Base-by-base conservation (phyloP, 768 basidiomycete species). In the Mycena amicta region DNA sequence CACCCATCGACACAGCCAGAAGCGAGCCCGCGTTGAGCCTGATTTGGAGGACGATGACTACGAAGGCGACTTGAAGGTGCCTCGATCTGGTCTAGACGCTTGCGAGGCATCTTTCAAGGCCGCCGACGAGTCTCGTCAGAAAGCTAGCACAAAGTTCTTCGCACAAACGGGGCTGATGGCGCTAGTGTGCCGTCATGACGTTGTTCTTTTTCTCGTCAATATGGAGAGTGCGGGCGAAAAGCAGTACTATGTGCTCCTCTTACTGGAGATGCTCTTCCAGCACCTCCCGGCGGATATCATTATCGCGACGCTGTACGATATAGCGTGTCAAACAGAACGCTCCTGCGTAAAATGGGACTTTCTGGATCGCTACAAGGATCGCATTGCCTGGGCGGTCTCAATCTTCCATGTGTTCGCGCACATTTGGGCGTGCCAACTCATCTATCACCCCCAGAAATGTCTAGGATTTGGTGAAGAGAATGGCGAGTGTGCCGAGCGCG, bases 401-500 rank as follows among this genome's bases (percentile, higher is more conserved):
- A 75, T 72, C 0, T 73, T 79, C 71, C 77, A 80, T 58, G 74
- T 74, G 0, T 77, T 75, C 52, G 72, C 70, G 15, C 76, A 77
- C 52, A 67, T 74, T 45, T 77, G 73, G 75, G 59, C 71, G 37
- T 76, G 75, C 51, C 74, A 76, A 52, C 53, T 76, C 0, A 54
- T 69, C 0, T 73, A 66, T 57, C 73, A 76, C 46, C 75, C 76
- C 3, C 58, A 70, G 2, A 43, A 73, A 5, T 49, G 66, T 2
- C 23, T 53, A 15, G 74, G 73, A 1, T 46, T 69, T 28, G 73
- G 72, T 11, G 55, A 73, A 20, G 63, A 55, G n/a, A 72, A 77
- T 61, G 75, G 75, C 4, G 75, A 76, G 54, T 72, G 75, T 1
- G 56, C 65, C 3, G 72, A 77, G 53, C 51, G 67, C 1, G 57